Percentiles rank a stretch among this genome's conserved stretches.
These are phyloP conservation scores for Choanephora cucurbitarum DNA, from an alignment of 371 early-diverging fungal genomes.

Conservation along the genomic window DNA sequence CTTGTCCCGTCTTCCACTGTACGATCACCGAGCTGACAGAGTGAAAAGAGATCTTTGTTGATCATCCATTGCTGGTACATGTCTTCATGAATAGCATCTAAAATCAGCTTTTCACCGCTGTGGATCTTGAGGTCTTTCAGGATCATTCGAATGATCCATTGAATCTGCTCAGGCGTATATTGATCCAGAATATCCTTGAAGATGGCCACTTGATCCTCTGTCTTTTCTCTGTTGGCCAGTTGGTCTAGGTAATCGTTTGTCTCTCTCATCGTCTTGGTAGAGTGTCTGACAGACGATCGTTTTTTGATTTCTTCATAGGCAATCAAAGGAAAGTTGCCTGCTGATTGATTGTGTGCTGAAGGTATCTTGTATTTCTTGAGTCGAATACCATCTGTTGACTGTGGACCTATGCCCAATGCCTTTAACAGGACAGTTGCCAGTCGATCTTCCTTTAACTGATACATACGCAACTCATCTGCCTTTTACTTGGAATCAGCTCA, in stretches of 20 bases:
- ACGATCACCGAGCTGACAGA: neutral
- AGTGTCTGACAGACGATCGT: conserved; percentile 42
- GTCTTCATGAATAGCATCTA: conserved; percentile 36
- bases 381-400: conserved; percentile 55
- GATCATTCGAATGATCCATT: conserved; percentile 77
- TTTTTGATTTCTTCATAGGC: conserved; percentile 45
- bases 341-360: neutral
- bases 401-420: conserved; percentile 54
- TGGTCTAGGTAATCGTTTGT: conserved; percentile 46
- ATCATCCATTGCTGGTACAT: conserved; percentile 42
- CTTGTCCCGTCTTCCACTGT: neutral
- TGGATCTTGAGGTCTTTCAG: conserved; percentile 76
- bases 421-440: conserved; percentile 67
- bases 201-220: conserved; percentile 36
- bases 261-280: conserved; percentile 50
- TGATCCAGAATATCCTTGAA: conserved; percentile 55
- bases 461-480: conserved; percentile 65
- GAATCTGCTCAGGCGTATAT: conserved; percentile 69
- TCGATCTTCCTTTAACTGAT: conserved; percentile 68
- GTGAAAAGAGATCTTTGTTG: conserved; percentile 45
- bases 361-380: conserved; percentile 59
- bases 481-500: conserved; percentile 26
- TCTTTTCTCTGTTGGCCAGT: conserved; percentile 33
- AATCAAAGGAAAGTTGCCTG: conserved; percentile 59
- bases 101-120: conserved; percentile 67